Base-by-base conservation (phyloP, 768 basidiomycete species). In the Mycena sanguinolenta region DNA sequence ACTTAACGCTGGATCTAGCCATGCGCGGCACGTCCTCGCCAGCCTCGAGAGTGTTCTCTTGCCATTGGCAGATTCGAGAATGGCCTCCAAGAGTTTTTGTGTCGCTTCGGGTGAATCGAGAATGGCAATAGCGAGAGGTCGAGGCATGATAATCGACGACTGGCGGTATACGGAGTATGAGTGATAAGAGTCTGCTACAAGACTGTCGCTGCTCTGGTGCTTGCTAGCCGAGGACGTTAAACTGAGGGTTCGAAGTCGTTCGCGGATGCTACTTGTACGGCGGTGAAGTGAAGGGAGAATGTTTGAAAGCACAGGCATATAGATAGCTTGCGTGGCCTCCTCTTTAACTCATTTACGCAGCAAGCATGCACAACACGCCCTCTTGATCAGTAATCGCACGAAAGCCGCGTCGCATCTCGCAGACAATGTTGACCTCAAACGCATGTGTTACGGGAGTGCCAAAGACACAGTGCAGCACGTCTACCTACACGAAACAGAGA, bases 11-110 rank as follows among this genome's bases (percentile, higher is more conserved):
- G 92, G 92, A 73, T 91, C 92, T 73, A 85, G 89, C 77, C 93
- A 82, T n/a, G 90, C 88, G 71, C 86, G 89, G 80, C 93, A 94
- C 54, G 93, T 93, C 62, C 93, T 86, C 57, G 93, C 88, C 73
- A 95, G 83, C 75, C 93, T 85, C 58, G 92, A 90, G 67, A 94
- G 80, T 52, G 88, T 84, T 57, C 92, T 90, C 71, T 86, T 89
- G 42, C 93, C 93, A 72, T 85, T 88, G 7, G 92, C 88, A 10
- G 88, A 79, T 58, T 89, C 88, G 68, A 84, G 79, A 72, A 89
- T 85, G 64, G 82, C 81, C 74, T 89, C 88, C 39, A 89, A 78
- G 66, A 89, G 76, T 75, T 81, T 86, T 75, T 73, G 65, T 1
- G 65, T 60, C 44, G 30, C 72, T 34, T 67, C 68, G 19, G 65